Percentiles rank a stretch among this genome's conserved stretches.
Conservation (phyloP, 371 early-diverging fungal genomes). For the Mucor sp. region DNA sequence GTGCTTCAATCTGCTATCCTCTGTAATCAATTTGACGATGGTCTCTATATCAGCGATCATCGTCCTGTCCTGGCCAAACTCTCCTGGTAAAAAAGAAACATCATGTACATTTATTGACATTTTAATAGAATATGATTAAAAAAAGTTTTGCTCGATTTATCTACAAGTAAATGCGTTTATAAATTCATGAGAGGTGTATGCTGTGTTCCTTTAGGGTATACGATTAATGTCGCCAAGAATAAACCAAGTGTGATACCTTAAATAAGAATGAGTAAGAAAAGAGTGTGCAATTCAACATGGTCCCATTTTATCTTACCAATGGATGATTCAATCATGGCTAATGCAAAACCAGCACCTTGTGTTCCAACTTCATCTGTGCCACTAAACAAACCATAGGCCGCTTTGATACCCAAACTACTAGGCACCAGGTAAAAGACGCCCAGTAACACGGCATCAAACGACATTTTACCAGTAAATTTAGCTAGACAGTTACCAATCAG, state of each 20-base stretch:
- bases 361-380: slow-evolving; percentile 30
- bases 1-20: slow-evolving; percentile 39
- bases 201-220: slow-evolving; percentile 60
- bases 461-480: slow-evolving; percentile 55
- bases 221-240: slow-evolving; percentile 56
- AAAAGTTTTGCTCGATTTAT: neutral
- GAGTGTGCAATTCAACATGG: neutral
- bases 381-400: slow-evolving; percentile 44
- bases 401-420: slow-evolving; percentile 54
- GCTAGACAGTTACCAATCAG: slow-evolving; percentile 55
- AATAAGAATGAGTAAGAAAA: no score
- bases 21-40: slow-evolving; percentile 46
- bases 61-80: slow-evolving; percentile 51
- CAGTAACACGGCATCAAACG: slow-evolving; percentile 56
- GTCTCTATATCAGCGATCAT: slow-evolving; percentile 49
- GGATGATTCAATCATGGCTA: slow-evolving; percentile 49
- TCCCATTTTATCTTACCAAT: slow-evolving; percentile 20
- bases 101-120: neutral
- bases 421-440: slow-evolving; percentile 61
- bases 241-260: slow-evolving; percentile 61
- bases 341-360: slow-evolving; percentile 50
- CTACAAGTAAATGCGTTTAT: neutral
- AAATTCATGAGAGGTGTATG: slow-evolving; percentile 58
- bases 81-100: slow-evolving; percentile 26
- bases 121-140: neutral